These are phyloP conservation scores for Chaetomium cochliodes DNA, from an alignment of 495 filamentous ascomycete genomes.

Conservation along the genomic window DNA sequence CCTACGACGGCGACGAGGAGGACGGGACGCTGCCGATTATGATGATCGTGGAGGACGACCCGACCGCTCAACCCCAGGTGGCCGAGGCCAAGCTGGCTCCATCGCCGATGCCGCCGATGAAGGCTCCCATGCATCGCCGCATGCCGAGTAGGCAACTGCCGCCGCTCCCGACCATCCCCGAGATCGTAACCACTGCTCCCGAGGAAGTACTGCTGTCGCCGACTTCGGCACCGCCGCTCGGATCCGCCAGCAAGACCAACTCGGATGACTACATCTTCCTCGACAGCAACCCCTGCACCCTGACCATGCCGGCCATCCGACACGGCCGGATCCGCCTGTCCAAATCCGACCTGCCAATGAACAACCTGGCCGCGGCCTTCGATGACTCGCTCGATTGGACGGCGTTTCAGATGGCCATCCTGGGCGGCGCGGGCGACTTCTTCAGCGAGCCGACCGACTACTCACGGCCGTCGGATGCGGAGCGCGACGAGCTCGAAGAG, in stretches of 20 bases:
- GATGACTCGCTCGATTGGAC: constrained; percentile 55
- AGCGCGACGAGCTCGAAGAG: constrained; percentile 44
- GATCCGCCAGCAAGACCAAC: constrained; percentile 21
- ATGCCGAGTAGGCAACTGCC: constrained; percentile 29
- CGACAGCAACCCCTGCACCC: constrained; percentile 42
- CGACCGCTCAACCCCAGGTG: background rate
- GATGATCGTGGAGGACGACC: constrained; percentile 23
- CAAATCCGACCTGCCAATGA: constrained; percentile 39
- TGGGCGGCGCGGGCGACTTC: constrained; percentile 48
- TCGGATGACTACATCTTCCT: constrained; percentile 44
- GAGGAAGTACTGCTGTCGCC: constrained; percentile 22
- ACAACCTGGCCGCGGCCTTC: constrained; percentile 38
- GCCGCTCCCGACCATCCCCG: constrained; percentile 48
- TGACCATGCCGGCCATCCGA: constrained; percentile 43
- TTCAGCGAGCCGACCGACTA: constrained; percentile 46
- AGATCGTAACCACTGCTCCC: constrained; percentile 33
- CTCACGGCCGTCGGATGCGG: constrained; percentile 36
- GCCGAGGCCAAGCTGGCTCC: background rate
- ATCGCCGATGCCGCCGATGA: constrained; percentile 25
- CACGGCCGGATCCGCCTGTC: constrained; percentile 51
- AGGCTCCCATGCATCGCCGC: constrained; percentile 21
- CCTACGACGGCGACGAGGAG: constrained; percentile 14
- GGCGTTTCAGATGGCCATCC: constrained; percentile 57
- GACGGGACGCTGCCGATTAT: constrained; percentile 27
- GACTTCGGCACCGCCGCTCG: constrained; percentile 23